Evolutionary conservation across 129 eudicot genomes (phyloP), one percentile per base, ranked within the genome.

Genomic region (Solidago caesia): DNA sequence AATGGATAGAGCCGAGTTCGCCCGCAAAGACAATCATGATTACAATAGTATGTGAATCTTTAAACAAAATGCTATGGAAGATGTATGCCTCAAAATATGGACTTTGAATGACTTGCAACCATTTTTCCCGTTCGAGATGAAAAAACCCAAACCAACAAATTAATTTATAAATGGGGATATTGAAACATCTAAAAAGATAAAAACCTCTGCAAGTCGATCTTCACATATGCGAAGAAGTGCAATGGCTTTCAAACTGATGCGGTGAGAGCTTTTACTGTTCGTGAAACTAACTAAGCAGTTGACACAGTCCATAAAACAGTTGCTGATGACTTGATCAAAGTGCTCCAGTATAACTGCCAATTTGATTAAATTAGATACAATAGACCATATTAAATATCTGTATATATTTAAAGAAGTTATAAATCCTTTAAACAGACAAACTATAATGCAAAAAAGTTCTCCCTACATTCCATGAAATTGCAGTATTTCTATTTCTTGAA

Each of bases 131-230:
- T 61, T 29, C 25, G 67, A 61, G 16, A 61, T 39, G 12, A 13
- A 62, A 33, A 43, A 9, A 5, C 45, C 46, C 45, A 29, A 61
- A 8, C 25, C 0, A 29, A 61, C 13, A 6, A 29, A 13, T 3
- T 61, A 14, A 12, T 13, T 12, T 5, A 39, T 63, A 63, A 62
- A 39, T 63, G 68, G 68, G 46, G 15, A 63, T 10, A 13, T 63
- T 63, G 25, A 45, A 44, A 39, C 68, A 44, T 65, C 27, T 53
- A n/a, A 60, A 53, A 26, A 64, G 71, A 65, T 66, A 78, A 79
- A 82, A 80, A 92, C 98, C 98, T 92, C 98, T 42, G 98, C 94
- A 81, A 92, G 98, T 70, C 98, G 98, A 83, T 92, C 98, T 79
- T 92, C 98, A 70, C 98, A 92, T 67, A 92, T 92, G 60, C 98